These are phyloP conservation scores for Fusarium solani-melongenae DNA, from an alignment of 2,329 filamentous ascomycete species.

Conservation along the genomic window DNA sequence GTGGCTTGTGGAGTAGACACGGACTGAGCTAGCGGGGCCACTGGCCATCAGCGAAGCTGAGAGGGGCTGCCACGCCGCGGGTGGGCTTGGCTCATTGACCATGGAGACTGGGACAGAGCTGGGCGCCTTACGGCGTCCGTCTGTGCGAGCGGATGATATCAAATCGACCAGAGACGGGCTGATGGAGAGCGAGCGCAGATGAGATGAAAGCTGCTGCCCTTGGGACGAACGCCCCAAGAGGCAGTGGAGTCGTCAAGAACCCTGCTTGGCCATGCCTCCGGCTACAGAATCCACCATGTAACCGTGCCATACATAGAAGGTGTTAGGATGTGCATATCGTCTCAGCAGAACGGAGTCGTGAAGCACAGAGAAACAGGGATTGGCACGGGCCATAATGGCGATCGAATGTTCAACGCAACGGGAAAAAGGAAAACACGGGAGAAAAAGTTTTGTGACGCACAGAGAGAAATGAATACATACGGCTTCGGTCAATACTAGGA, in stretches of 20 bases:
- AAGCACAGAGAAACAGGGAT: conserved; percentile 16
- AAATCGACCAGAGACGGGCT: conserved; percentile 25
- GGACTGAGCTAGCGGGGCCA: conserved; percentile 31
- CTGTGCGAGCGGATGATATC: conserved; percentile 34
- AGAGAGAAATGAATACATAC: neutral
- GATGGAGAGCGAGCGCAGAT: conserved; percentile 12
- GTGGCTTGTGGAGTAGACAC: conserved; percentile 44
- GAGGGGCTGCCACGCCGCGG: conserved; percentile 26
- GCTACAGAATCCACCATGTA: conserved; percentile 20
- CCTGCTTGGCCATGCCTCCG: conserved; percentile 10
- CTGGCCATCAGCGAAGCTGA: conserved; percentile 25
- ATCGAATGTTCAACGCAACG: conserved; percentile 27
- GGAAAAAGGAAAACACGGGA: conserved; percentile 20
- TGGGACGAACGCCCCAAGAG: neutral
- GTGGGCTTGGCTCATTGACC: conserved; percentile 26
- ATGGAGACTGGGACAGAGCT: conserved; percentile 18
- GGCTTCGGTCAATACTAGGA: neutral
- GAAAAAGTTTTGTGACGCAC: neutral
- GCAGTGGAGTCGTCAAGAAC: conserved; percentile 20
- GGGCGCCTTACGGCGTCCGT: conserved; percentile 26
- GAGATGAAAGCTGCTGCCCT: conserved; percentile 15
- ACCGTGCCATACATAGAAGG: conserved; percentile 18
- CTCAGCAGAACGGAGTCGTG: conserved; percentile 28
- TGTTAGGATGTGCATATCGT: conserved; percentile 26
- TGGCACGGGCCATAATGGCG: conserved; percentile 15